phyloP scores from a whole-genome alignment of 2,329 filamentous ascomycete species.

The Celoporthe dispersa region DNA sequence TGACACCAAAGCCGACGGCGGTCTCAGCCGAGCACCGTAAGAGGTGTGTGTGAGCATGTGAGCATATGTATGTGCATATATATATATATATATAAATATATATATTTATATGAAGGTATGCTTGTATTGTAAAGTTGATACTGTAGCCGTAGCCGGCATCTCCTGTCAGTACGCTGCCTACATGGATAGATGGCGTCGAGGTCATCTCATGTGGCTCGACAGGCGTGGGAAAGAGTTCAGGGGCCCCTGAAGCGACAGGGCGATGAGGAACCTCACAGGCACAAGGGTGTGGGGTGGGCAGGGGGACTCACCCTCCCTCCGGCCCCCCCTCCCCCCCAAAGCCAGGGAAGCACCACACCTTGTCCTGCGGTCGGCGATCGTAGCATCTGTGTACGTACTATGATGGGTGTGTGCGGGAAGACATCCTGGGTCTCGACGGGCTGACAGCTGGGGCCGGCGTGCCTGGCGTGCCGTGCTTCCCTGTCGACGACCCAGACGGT shows the following conservation, averaged over 20 bases:
- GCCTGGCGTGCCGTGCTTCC: constrained; percentile 13
- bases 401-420: neutral
- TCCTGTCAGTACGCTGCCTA: neutral
- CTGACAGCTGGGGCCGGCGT: constrained; percentile 19
- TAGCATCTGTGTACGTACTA: constrained; percentile 3
- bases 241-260: constrained; percentile 5
- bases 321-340: neutral
- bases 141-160: neutral
- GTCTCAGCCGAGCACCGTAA: neutral
- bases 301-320: neutral
- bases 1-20: neutral
- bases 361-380: neutral
- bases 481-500: constrained; percentile 28
- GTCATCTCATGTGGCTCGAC: neutral
- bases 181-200: neutral
- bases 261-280: neutral
- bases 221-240: neutral
- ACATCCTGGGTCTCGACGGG: constrained; percentile 7
- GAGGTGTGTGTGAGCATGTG: neutral
- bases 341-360: neutral
- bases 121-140: neutral
- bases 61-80: neutral
- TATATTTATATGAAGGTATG: no score
- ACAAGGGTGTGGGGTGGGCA: constrained; percentile 3
- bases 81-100: neutral